Base-by-base conservation (phyloP, 2,329 filamentous ascomycete species). In the Alternaria gaisen region DNA sequence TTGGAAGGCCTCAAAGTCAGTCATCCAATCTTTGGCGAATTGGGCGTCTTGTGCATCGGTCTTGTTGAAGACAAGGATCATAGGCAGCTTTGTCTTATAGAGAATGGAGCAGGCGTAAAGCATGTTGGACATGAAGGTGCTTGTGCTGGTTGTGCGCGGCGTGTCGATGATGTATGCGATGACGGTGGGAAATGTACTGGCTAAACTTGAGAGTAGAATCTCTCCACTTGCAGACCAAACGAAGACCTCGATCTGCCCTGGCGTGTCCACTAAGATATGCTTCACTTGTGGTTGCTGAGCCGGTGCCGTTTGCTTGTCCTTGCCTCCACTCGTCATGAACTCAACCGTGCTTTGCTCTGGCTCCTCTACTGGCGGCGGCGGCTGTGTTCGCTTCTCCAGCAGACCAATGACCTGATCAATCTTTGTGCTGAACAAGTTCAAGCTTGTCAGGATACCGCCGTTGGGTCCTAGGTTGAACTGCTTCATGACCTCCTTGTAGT, bases 101-200 rank as follows among this genome's bases (percentile, higher is more conserved):
- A 99, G 87, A 66, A 99, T 99, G 61, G 92, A 97, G 84, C 95
- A 98, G 22, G 95, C 95, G 80, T 99, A 99, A 43, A 99, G 89
- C 95, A 99, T 99, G 81, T 99, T 99, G 78, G 92, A 96, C 95
- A 99, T 99, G 81, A 99, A 99, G 0, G 95, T 99, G 65, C 91
- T 94, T 0, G 95, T 98, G 40, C 93, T 97, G 36, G 91, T 89
- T 14, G 94, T 97, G 55, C 95, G 89, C 4, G 96, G 95, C 2
- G 95, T 99, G 80, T 99, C 95, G 79, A 99, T 97, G 61, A 99
- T 87, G 81, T 98, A 99, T 58, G 95, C 95, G 71, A 99, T 93
- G 41, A 99, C 93, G 0, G 96, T 99, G 0, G 96, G 95, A 77
- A 99, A 98, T 0, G 91, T 93, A 4, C 92, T 95, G 0, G 96